Conservation (phyloP, 371 early-diverging fungal species). For the Parasitella parasitica region DNA sequence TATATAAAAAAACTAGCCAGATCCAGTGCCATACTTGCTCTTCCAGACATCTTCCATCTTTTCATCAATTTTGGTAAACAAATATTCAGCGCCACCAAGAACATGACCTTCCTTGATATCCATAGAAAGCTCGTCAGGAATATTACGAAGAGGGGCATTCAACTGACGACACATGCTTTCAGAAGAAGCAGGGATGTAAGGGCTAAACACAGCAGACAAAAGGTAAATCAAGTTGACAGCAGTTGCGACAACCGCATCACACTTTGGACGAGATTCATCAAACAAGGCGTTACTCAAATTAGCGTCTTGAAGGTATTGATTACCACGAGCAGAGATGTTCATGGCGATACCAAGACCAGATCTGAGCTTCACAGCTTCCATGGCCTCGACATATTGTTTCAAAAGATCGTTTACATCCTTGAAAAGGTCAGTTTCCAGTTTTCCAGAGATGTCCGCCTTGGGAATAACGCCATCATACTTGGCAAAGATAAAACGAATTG, state of each 20-base stretch:
- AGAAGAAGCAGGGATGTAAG: slow-evolving; percentile 93
- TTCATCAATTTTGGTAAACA: slow-evolving; percentile 89
- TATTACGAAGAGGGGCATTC: slow-evolving; percentile 73
- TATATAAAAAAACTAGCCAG: slow-evolving; percentile 11
- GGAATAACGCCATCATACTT: slow-evolving; percentile 87
- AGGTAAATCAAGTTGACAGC: slow-evolving; percentile 89
- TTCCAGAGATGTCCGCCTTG: slow-evolving; percentile 46
- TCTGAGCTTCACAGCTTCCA: slow-evolving; percentile 89
- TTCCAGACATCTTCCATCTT: slow-evolving; percentile 70
- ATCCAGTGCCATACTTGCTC: slow-evolving; percentile 69
- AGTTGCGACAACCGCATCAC: slow-evolving; percentile 84
- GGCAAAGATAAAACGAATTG: slow-evolving; percentile 89
- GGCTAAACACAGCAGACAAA: slow-evolving; percentile 83
- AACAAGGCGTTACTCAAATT: slow-evolving; percentile 88
- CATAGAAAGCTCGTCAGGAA: slow-evolving; percentile 73
- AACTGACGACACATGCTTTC: slow-evolving; percentile 79
- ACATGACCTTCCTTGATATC: slow-evolving; percentile 81
- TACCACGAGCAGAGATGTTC: slow-evolving; percentile 95
- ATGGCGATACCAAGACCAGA: slow-evolving; percentile 85
- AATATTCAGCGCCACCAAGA: slow-evolving; percentile 86
- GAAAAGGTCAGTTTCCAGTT: slow-evolving; percentile 63
- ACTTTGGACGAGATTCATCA: slow-evolving; percentile 69
- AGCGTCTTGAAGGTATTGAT: slow-evolving; percentile 94
- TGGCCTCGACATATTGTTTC: slow-evolving; percentile 70
- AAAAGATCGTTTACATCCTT: slow-evolving; percentile 83